Conservation (phyloP, 2,329 filamentous ascomycete species). For the Elsinoe necatrix region DNA sequence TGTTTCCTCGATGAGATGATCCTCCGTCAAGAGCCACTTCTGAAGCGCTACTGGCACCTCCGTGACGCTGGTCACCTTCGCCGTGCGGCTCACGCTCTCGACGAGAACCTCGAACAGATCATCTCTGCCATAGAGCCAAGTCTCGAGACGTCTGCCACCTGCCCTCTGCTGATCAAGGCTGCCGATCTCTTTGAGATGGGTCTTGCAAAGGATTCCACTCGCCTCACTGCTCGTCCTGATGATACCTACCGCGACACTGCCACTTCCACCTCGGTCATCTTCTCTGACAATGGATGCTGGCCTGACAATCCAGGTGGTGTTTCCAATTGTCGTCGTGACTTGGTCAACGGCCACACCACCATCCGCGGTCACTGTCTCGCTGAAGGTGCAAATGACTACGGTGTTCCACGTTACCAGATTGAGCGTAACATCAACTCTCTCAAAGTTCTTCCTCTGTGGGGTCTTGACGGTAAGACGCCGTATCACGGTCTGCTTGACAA, state of each 20-base stretch:
- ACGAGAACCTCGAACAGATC: constrained; percentile 19
- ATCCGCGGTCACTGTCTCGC: constrained; percentile 49
- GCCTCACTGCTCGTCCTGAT: constrained; percentile 33
- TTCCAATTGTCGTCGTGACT: constrained; percentile 47
- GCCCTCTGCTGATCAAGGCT: constrained; percentile 31
- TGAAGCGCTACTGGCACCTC: constrained; percentile 40
- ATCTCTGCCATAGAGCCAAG: constrained; percentile 19
- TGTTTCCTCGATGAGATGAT: constrained; percentile 20
- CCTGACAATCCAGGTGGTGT: constrained; percentile 47
- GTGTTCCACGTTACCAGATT: constrained; percentile 47
- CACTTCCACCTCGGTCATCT: constrained; percentile 44
- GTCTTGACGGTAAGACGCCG: constrained; percentile 45
- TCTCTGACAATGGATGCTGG: constrained; percentile 46
- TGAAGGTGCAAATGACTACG: constrained; percentile 49
- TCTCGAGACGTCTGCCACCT: constrained; percentile 18
- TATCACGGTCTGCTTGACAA: constrained; percentile 49
- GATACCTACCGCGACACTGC: constrained; percentile 39
- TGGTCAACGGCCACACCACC: constrained; percentile 46
- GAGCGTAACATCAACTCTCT: constrained; percentile 48
- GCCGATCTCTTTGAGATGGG: constrained; percentile 38
- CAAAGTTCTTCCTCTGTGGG: constrained; percentile 48
- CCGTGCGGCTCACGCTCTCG: constrained; percentile 26
- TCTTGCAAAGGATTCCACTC: constrained; percentile 35
- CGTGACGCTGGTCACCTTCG: constrained; percentile 38
- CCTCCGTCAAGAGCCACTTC: constrained; percentile 28